Evolutionary conservation across 1,139 yeast genomes (phyloP).

Genomic region (Arxiozyma slooffiae): DNA sequence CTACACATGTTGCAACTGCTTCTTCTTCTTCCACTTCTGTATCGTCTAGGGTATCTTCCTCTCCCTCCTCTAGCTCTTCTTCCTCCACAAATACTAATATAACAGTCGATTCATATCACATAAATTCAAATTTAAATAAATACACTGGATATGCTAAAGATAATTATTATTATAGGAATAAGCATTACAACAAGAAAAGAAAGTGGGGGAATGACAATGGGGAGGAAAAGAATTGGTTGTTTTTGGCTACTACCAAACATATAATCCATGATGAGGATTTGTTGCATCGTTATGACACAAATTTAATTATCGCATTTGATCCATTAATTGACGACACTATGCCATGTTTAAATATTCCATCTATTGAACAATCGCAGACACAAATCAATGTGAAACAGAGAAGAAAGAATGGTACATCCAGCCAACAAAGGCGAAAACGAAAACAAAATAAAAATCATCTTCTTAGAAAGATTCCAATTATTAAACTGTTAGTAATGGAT

Average conservation of each 20-base stretch:
- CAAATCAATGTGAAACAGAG: neutral
- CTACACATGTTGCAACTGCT: conserved; percentile 21
- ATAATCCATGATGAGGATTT: conserved; percentile 27
- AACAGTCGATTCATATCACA: neutral
- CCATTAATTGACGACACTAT: conserved; percentile 38
- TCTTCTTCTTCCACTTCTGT: conserved; percentile 6
- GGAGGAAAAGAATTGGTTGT: conserved; percentile 31
- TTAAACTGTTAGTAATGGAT: conserved; percentile 35
- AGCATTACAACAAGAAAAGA: conserved; percentile 12
- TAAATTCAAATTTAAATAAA: neutral
- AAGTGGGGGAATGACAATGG: neutral
- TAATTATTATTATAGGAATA: conserved; percentile 33
- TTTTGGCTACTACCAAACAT: conserved; percentile 37
- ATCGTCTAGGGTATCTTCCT: conserved; percentile 28
- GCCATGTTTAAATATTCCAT: conserved; percentile 29
- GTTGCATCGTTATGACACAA: conserved; percentile 31
- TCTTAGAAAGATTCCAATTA: conserved; percentile 30
- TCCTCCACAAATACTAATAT: conserved; percentile 5
- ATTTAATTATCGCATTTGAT: conserved; percentile 53
- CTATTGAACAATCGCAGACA: neutral
- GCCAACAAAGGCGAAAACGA: neutral
- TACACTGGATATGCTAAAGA: conserved; percentile 32
- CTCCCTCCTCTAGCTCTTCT: conserved; percentile 19
- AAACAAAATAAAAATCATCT: too few relatives aligned
- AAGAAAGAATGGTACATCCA: neutral